These are phyloP conservation scores for Calonectria ilicicola DNA, from an alignment of 2,329 filamentous ascomycete genomes.

Conservation along the genomic window DNA sequence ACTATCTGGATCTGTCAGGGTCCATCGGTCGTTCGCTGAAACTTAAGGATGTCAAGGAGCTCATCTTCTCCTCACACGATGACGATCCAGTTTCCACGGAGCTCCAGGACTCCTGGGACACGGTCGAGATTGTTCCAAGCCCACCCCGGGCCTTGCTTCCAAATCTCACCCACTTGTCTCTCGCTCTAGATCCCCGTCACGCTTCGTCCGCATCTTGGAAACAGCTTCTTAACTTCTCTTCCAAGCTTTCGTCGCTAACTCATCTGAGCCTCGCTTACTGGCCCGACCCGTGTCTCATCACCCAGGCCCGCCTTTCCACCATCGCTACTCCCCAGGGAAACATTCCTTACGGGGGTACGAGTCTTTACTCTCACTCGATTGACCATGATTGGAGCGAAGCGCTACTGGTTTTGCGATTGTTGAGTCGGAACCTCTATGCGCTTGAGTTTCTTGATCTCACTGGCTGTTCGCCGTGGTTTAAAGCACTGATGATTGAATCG, in stretches of 20 bases:
- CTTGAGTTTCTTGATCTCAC: conserved; percentile 73
- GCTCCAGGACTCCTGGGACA: conserved; percentile 67
- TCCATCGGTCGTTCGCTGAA: conserved; percentile 63
- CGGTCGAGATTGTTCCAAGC: conserved; percentile 46
- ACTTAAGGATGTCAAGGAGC: conserved; percentile 63
- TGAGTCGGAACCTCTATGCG: conserved; percentile 67
- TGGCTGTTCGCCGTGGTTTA: conserved; percentile 68
- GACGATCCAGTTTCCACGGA: conserved; percentile 32
- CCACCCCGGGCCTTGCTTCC: conserved; percentile 60
- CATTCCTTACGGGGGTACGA: conserved; percentile 67
- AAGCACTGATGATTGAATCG: conserved; percentile 56
- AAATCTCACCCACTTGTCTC: conserved; percentile 70
- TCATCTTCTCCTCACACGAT: conserved; percentile 59
- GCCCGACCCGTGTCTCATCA: conserved; percentile 70
- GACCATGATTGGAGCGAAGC: conserved; percentile 72
- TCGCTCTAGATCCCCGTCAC: conserved; percentile 59
- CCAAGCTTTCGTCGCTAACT: conserved; percentile 65
- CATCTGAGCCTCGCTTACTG: conserved; percentile 73
- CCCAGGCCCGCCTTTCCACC: conserved; percentile 62
- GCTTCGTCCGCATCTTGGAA: conserved; percentile 64
- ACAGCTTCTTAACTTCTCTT: conserved; percentile 66
- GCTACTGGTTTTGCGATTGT: conserved; percentile 64
- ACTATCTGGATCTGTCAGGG: conserved; percentile 65
- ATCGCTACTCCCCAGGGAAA: conserved; percentile 58
- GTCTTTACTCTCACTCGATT: conserved; percentile 67